Evolutionary conservation across 73 alveolate species (phyloP).

Genomic region (Symbiodinium natans): DNA sequence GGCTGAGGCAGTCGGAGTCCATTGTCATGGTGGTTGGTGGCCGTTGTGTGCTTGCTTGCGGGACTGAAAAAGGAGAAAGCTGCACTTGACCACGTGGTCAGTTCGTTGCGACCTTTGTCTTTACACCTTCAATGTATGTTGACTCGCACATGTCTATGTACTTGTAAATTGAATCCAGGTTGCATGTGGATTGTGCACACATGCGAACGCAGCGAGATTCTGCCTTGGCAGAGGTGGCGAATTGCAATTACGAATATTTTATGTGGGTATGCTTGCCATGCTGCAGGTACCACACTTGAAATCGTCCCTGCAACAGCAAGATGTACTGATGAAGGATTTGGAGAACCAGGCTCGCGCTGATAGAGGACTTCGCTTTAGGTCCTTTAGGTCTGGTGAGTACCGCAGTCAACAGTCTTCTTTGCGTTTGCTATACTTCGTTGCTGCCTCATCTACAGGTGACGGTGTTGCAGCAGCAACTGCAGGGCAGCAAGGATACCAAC

Average conservation of each 20-base stretch:
- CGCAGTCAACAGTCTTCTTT: background rate
- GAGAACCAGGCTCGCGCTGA: background rate
- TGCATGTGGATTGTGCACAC: constrained; percentile 31
- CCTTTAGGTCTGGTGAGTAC: background rate
- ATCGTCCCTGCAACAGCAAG: constrained; percentile 28
- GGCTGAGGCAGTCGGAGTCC: too few species aligned
- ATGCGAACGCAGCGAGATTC: constrained; percentile 52
- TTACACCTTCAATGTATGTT: background rate
- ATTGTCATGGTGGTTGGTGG: too few species aligned
- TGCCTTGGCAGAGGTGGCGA: constrained; percentile 18
- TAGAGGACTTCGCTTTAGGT: background rate
- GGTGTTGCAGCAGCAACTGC: background rate
- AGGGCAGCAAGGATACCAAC: background rate
- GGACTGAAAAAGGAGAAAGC: background rate
- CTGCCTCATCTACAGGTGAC: background rate
- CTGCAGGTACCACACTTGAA: constrained; percentile 29
- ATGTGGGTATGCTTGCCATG: background rate
- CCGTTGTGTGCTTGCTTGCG: too few species aligned
- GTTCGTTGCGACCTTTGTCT: background rate
- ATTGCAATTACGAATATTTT: background rate
- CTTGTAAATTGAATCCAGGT: background rate
- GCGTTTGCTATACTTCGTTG: background rate
- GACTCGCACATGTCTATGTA: too few species aligned
- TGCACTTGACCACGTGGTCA: constrained; percentile 18
- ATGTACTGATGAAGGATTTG: constrained; percentile 24